Percentiles rank a stretch among this genome's conserved stretches.
These are phyloP conservation scores for Helianthus tuberosus DNA, from an alignment of 129 eudicot genomes.

Conservation along the genomic window DNA sequence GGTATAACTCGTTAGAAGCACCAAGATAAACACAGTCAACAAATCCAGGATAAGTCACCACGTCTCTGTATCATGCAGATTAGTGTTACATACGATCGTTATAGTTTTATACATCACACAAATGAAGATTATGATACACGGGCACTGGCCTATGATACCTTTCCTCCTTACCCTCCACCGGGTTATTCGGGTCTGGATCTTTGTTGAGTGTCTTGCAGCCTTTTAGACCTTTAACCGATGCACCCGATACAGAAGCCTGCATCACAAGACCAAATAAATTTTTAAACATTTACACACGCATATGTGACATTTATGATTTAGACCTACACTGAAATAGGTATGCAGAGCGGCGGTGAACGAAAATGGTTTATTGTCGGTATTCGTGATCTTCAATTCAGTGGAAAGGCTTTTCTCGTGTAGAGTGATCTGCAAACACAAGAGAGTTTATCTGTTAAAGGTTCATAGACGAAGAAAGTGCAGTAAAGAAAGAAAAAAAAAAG, in stretches of 20 bases:
- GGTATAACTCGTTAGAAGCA: slow-evolving; percentile 65
- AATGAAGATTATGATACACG: background rate
- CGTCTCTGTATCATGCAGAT: slow-evolving; percentile 56
- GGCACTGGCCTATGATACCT: slow-evolving; percentile 57
- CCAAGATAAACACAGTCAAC: slow-evolving; percentile 92
- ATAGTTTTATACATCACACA: background rate
- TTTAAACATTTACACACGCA: background rate
- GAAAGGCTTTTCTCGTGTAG: slow-evolving; percentile 74
- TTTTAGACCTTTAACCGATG: slow-evolving; percentile 80
- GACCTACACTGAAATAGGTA: slow-evolving; percentile 89
- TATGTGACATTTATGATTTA: background rate
- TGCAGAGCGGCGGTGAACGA: slow-evolving; percentile 91
- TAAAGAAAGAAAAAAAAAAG: background rate
- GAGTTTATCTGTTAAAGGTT: slow-evolving; percentile 3
- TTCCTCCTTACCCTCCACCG: slow-evolving; percentile 79
- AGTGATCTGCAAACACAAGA: slow-evolving; percentile 61
- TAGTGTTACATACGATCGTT: background rate
- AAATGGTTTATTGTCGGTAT: slow-evolving; percentile 70
- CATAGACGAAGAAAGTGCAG: background rate
- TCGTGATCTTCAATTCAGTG: slow-evolving; percentile 79
- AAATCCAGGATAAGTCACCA: slow-evolving; percentile 93
- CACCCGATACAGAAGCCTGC: slow-evolving; percentile 86
- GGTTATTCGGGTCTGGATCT: slow-evolving; percentile 93
- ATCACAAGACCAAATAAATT: slow-evolving; percentile 23
- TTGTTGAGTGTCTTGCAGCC: slow-evolving; percentile 93